Base-by-base conservation (phyloP, 768 basidiomycete genomes). In the Infundibulicybe gibba region DNA sequence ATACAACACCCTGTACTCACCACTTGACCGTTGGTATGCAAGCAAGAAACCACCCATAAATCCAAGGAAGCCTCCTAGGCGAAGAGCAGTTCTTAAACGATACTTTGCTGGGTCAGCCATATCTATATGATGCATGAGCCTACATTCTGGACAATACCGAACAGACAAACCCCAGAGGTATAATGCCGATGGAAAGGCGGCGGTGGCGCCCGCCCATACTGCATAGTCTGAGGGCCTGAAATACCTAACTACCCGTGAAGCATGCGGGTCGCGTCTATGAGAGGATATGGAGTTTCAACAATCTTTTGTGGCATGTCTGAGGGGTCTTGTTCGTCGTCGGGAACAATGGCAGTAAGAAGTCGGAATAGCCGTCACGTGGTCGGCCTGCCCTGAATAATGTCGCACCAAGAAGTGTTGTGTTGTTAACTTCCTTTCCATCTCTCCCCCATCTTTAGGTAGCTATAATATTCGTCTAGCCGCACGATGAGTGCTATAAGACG, bases 181-280 rank as follows among this genome's bases (percentile, higher is more conserved):
- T 50, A 95, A 72, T 2, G 81, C 76, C n/a, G 76, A 77, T 14
- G 95, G 95, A 60, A 88, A 88, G 15, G 82, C 86, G 48, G 76
- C 88, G 2, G 94, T 92, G 47, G 77, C 79, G 37, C 75, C 84
- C 15, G 81, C 90, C 89, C 92, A 92, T 15, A 78, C 68, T 16
- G 79, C 89, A 71, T 91, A 94, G 74, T 99, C 95, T 1, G 85
- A 83, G 16, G 83, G 75, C 19, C 95, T 78, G 67, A 97, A 82
- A 70, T 97, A 97, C 48, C 89, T 75, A 16, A 99, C 69, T 42
- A 99, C 95, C 30, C 95, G 81, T 30, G 71, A 71, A 12, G 84
- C 83, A 72, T 97, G 89, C 9, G 95, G 95, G 74, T 98, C 95
- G 83, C 74, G 68, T 97, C 95, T 69, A 98, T 89, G 67, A 95